Evolutionary conservation across 768 basidiomycete genomes (phyloP).

Genomic region (Boletus sp.): DNA sequence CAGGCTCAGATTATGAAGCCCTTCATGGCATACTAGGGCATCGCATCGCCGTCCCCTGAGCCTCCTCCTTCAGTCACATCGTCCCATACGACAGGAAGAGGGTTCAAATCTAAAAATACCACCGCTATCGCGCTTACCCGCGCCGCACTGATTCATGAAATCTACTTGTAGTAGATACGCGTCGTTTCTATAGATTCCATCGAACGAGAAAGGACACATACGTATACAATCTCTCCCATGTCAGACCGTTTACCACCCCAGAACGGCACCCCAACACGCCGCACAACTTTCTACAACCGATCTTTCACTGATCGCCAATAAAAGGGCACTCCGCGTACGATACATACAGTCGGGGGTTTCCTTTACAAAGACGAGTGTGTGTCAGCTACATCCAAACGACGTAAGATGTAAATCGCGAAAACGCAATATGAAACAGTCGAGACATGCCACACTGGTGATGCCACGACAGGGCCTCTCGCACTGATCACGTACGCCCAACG

Average conservation of each 20-base stretch:
- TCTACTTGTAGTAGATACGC: not conserved
- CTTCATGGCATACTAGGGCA: not conserved
- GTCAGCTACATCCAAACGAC: conserved; percentile 9
- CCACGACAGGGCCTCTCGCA: not conserved
- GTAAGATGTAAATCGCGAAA: conserved; percentile 5
- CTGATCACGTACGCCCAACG: conserved; percentile 5
- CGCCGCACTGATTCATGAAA: conserved; percentile 7
- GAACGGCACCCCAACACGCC: conserved; percentile 39
- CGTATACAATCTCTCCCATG: not conserved
- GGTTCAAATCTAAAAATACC: not conserved
- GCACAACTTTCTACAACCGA: conserved; percentile 55
- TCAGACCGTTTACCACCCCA: conserved; percentile 1
- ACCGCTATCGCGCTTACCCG: conserved; percentile 3
- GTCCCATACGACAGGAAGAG: not conserved
- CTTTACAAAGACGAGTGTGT: conserved; percentile 27
- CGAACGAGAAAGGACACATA: not conserved
- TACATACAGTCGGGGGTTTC: conserved; percentile 34
- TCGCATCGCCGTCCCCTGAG: not conserved
- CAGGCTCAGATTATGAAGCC: not conserved
- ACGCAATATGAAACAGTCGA: conserved; percentile 1
- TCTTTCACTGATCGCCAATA: conserved; percentile 46
- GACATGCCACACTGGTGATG: too few species aligned
- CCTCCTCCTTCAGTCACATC: not conserved
- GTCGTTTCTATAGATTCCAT: not conserved
- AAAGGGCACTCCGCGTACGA: conserved; percentile 46